Base-by-base conservation (phyloP, 164 flowering plant genomes). In the Liriodendron chinense region DNA sequence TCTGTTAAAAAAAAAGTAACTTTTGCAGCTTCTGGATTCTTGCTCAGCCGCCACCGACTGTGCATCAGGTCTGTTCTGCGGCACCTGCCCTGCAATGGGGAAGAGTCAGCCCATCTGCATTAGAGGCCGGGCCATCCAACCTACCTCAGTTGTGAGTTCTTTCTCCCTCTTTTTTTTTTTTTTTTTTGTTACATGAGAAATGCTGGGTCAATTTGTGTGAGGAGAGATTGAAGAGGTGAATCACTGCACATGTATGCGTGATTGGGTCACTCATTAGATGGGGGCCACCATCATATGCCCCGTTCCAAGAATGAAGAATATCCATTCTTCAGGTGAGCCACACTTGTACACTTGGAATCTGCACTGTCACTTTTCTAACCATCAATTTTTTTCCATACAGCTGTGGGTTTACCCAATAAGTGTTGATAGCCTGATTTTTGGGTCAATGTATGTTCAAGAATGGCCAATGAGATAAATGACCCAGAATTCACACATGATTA, bases 51-150 rank as follows among this genome's bases (percentile, higher is more conserved):
- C 87, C 47, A 85, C 86, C 16, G 94, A 92, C 75, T 94, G 97
- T 83, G 90, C 86, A 23, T 70, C 89, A 9, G 91, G 95, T 49
- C 82, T 94, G 8, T 94, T 88, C 82, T 94, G 98, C 79, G 97
- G 94, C 2, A 89, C 88, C 64, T 94, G 98, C 78, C 91, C 94
- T 81, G 80, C 92, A 59, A 71, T 74, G 70, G 89, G 84, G 59
- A 87, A 82, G 82, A 80, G 75, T 76, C 91, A 88, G 71, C 94
- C 95, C 56, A 26, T 82, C 49, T 94, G 98, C 78, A 86, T 85
- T 75, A 88, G 97, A 86, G 97, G 96, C 84, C 97, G 90, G 82
- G 90, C 89, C 1, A 84, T 71, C 75, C 76, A 83, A 25, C 95
- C 95, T 69, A 92, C 89, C 66, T 78, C 94, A 18, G 79, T 92